Percentiles rank a stretch among this genome's conserved stretches.
Evolutionary conservation across 1,284 basidiomycete genomes (phyloP).

Genomic region (Papiliotrema fonsecae): DNA sequence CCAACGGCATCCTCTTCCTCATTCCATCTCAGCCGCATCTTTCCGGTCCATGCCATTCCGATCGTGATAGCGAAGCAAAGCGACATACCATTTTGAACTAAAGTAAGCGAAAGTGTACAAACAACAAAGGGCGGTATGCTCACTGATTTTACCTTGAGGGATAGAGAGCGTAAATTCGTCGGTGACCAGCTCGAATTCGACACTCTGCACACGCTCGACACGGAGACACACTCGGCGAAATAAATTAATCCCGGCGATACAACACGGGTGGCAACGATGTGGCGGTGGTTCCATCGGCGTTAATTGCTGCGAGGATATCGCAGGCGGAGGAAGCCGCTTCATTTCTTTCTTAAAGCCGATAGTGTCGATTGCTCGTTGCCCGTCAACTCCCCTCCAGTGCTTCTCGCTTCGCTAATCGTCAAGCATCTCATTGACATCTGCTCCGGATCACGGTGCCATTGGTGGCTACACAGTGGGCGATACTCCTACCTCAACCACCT

Average conservation of each 20-base stretch:
- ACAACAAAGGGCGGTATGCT: not conserved
- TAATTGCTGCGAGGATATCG: not conserved
- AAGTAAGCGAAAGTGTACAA: not conserved
- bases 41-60: not conserved
- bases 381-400: not conserved
- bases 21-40: not conserved
- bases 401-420: too few relatives aligned
- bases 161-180: not conserved
- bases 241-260: not conserved
- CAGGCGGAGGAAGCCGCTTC: not conserved
- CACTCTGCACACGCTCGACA: not conserved
- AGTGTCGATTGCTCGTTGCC: not conserved
- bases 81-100: conserved; percentile 3
- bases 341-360: not conserved
- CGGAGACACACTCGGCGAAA: not conserved
- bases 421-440: too few relatives aligned
- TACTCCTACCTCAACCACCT: too few relatives aligned
- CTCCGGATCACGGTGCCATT: too few relatives aligned
- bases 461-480: too few relatives aligned
- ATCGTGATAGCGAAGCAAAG: not conserved
- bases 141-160: not conserved
- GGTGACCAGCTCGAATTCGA: not conserved
- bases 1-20: not conserved
- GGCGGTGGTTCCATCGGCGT: not conserved
- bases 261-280: not conserved